Conservation (phyloP, 768 basidiomycete species). For the Leucocoprinus sp. region DNA sequence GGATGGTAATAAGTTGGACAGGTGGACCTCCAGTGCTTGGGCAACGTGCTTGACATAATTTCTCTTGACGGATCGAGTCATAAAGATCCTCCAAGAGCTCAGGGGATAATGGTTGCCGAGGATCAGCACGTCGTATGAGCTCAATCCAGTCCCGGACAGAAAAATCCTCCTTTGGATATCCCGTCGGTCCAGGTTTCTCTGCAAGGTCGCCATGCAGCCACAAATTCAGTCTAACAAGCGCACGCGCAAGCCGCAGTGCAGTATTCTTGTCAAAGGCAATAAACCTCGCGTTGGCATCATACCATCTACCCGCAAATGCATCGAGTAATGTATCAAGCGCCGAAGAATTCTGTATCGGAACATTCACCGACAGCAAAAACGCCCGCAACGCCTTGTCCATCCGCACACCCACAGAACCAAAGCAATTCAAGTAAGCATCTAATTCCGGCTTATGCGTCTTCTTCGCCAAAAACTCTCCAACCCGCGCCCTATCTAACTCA, state of each 20-base stretch:
- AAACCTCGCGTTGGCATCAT: conserved; percentile 73
- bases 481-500: conserved; percentile 72
- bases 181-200: conserved; percentile 48
- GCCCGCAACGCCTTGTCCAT: conserved; percentile 86
- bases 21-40: conserved; percentile 31
- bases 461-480: conserved; percentile 80
- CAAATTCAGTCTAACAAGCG: conserved; percentile 85
- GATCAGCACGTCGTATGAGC: conserved; percentile 75
- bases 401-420: conserved; percentile 75
- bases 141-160: conserved; percentile 74
- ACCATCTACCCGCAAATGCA: conserved; percentile 84
- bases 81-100: conserved; percentile 75
- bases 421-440: conserved; percentile 79
- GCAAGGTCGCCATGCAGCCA: conserved; percentile 71
- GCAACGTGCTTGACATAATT: conserved; percentile 61
- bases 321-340: conserved; percentile 68
- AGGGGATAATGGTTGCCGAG: conserved; percentile 60
- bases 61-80: conserved; percentile 63
- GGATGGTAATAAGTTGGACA: conserved; percentile 58
- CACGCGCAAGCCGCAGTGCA: conserved; percentile 66
- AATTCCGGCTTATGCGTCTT: conserved; percentile 68
- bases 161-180: conserved; percentile 49
- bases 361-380: conserved; percentile 75
- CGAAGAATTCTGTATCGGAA: conserved; percentile 27
- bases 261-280: conserved; percentile 81